Percentiles rank a stretch among this genome's conserved stretches.
phyloP scores from a whole-genome alignment of 148 eudicot genomes.

The Linanthus parryae region DNA sequence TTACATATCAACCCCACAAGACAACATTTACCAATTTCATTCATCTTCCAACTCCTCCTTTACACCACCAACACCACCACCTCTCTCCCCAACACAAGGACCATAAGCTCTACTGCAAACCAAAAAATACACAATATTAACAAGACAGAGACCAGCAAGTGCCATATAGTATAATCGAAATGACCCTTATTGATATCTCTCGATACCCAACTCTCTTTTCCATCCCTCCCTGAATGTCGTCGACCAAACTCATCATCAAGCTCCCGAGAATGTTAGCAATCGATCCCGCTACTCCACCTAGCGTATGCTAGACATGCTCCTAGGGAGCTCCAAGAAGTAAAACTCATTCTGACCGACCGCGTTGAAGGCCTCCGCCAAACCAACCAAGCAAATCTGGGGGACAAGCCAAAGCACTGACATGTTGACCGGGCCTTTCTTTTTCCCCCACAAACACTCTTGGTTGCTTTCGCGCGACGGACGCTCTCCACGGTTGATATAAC shows the following conservation, averaged over 20 bases:
- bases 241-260: conserved; percentile 27
- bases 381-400: conserved; percentile 33
- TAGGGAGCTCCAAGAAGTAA: conserved; percentile 47
- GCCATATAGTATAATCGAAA: conserved; percentile 56
- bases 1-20: no score
- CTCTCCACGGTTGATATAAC: conserved; percentile 21
- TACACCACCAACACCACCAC: conserved; percentile 1
- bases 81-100: conserved; percentile 18
- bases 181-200: conserved; percentile 61
- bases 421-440: no score
- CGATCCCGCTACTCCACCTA: conserved; percentile 24
- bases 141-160: conserved; percentile 37
- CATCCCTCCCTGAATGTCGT: conserved; percentile 33
- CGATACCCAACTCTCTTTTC: conserved; percentile 57
- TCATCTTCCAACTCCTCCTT: no score
- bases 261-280: conserved; percentile 37
- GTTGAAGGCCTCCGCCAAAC: conserved; percentile 48
- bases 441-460: no score
- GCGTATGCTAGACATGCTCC: conserved; percentile 48
- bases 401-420: conserved; percentile 71
- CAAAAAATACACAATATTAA: conserved; percentile 39
- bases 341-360: conserved; percentile 51
- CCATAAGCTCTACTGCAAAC: conserved; percentile 50
- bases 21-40: no score
- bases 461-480: conserved; percentile 16